These are phyloP conservation scores for Phytophthora quininea DNA, from an alignment of 352 stramenopile genomes.

Conservation along the genomic window DNA sequence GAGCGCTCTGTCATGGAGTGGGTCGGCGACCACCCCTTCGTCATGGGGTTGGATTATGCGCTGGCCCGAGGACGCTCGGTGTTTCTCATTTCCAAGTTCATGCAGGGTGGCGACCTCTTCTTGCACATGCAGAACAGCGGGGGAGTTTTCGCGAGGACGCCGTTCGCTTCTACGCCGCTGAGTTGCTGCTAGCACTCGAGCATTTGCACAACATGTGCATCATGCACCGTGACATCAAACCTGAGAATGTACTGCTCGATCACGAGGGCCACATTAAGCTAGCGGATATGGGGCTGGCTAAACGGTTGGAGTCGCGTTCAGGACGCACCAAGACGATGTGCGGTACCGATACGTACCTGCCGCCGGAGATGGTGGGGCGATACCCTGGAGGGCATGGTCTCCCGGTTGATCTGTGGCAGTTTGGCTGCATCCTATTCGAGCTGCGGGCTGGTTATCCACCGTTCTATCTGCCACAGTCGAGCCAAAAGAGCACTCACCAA, in stretches of 20 bases:
- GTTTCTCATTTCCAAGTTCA: slow-evolving; percentile 98
- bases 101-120: slow-evolving; percentile 96
- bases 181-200: slow-evolving; percentile 81
- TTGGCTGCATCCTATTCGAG: slow-evolving; percentile 95
- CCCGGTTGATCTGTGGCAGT: slow-evolving; percentile 93
- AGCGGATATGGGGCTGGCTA: slow-evolving; percentile 92
- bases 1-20: slow-evolving; percentile 87
- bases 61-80: slow-evolving; percentile 96
- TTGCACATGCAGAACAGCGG: slow-evolving; percentile 89
- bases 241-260: slow-evolving; percentile 92
- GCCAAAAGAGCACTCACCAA: slow-evolving; percentile 89
- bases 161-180: slow-evolving; percentile 86
- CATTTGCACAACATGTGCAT: slow-evolving; percentile 94
- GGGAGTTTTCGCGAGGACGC: slow-evolving; percentile 75
- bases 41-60: slow-evolving; percentile 97
- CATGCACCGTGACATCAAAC: slow-evolving; percentile 93
- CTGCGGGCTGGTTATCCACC: slow-evolving; percentile 91
- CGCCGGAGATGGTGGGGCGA: slow-evolving; percentile 88
- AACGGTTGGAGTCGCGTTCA: slow-evolving; percentile 74
- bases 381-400: slow-evolving; percentile 83
- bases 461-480: slow-evolving; percentile 92
- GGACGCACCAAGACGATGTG: slow-evolving; percentile 91
- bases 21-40: slow-evolving; percentile 93
- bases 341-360: slow-evolving; percentile 90
- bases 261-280: slow-evolving; percentile 90